Conservation (phyloP, 768 basidiomycete genomes). For the Auriscalpium vulgare region DNA sequence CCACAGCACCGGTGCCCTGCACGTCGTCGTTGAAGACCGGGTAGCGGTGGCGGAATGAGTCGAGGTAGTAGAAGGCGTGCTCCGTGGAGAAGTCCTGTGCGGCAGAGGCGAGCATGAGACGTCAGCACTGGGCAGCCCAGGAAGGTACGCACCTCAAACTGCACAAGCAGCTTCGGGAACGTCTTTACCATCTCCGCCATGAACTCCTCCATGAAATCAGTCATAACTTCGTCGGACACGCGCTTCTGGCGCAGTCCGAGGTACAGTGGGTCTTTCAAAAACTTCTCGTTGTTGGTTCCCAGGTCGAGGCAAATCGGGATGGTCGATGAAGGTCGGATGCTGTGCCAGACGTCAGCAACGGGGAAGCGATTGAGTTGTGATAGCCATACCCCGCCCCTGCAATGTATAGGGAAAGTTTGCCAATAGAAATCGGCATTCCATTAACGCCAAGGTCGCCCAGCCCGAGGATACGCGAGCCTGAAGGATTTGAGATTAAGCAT, state of each 20-base stretch:
- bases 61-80: conserved; percentile 82
- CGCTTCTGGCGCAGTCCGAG: conserved; percentile 75
- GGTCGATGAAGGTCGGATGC: conserved; percentile 69
- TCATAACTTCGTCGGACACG: conserved; percentile 53
- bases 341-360: conserved; percentile 19
- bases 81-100: conserved; percentile 84
- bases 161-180: conserved; percentile 79
- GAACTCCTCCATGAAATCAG: conserved; percentile 88
- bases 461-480: conserved; percentile 84
- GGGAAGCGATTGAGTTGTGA: background rate
- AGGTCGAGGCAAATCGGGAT: conserved; percentile 84
- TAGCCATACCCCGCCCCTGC: conserved; percentile 74
- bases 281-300: conserved; percentile 78
- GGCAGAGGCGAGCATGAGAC: background rate
- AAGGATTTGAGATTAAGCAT: background rate
- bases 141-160: conserved; percentile 58
- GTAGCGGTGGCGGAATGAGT: conserved; percentile 66
- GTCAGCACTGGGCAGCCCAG: background rate
- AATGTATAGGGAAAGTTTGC: conserved; percentile 87
- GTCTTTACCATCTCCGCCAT: conserved; percentile 70
- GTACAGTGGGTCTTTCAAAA: conserved; percentile 83
- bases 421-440: conserved; percentile 84
- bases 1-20: conserved; percentile 75
- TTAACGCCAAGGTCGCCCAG: conserved; percentile 79
- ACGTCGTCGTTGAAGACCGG: conserved; percentile 58